Evolutionary conservation across 2,329 filamentous ascomycete genomes (phyloP).

Genomic region (Thermoascus crustaceus): DNA sequence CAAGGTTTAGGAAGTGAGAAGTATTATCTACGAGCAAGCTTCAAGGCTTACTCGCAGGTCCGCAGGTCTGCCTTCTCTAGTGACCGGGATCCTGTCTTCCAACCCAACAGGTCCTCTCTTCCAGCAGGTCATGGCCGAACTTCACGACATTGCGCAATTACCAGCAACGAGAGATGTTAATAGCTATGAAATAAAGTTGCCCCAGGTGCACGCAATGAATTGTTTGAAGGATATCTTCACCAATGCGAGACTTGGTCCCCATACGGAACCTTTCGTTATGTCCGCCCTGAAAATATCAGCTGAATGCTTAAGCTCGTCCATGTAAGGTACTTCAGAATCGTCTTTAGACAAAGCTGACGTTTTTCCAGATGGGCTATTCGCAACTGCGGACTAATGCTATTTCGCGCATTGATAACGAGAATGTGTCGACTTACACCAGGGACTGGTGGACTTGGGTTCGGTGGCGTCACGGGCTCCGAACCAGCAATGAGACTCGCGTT

Average conservation of each 20-base stretch:
- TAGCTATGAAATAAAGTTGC: conserved; percentile 50
- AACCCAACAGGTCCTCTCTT: conserved; percentile 47
- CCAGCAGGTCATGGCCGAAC: conserved; percentile 33
- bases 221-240: conserved; percentile 89
- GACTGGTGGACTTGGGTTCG: conserved; percentile 43
- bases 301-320: conserved; percentile 65
- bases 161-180: conserved; percentile 21
- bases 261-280: conserved; percentile 66
- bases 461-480: conserved; percentile 36
- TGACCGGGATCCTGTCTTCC: conserved; percentile 65
- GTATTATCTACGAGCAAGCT: conserved; percentile 64
- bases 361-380: conserved; percentile 72
- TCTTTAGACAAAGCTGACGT: conserved; percentile 12
- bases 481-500: conserved; percentile 33
- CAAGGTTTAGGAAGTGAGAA: conserved; percentile 41
- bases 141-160: conserved; percentile 30
- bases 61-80: conserved; percentile 79
- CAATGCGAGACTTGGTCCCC: conserved; percentile 64
- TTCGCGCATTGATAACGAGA: conserved; percentile 73
- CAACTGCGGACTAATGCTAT: conserved; percentile 84
- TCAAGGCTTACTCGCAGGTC: conserved; percentile 80
- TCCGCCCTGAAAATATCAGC: conserved; percentile 71
- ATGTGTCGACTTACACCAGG: conserved; percentile 35
- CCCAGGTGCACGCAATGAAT: conserved; percentile 92
- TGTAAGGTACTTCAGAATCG: conserved; percentile 43